A percentile compares a stretch with the other conserved stretches of the same genome.
Conservation (phyloP, 139 green algal species). For the Mesotaenium endlicherianum region DNA sequence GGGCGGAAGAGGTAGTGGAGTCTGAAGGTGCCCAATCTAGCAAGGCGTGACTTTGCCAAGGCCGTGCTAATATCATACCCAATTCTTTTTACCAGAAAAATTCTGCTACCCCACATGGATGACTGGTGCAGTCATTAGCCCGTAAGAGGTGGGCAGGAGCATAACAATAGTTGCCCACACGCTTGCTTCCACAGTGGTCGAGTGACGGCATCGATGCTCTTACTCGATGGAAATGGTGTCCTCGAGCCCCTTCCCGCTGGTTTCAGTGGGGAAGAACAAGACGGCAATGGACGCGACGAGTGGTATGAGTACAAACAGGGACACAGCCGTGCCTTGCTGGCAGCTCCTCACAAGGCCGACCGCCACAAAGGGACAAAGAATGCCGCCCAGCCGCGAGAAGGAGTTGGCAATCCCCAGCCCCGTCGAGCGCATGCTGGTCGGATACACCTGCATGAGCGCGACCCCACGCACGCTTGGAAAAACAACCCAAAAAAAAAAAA, state of each 20-base stretch:
- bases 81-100: too few species aligned
- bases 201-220: too few species aligned
- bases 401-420: slow-evolving; percentile 51
- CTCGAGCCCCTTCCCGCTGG: background rate
- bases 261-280: slow-evolving; percentile 30
- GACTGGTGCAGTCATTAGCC: too few species aligned
- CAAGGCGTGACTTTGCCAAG: too few species aligned
- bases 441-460: slow-evolving; percentile 63
- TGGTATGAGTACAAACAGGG: slow-evolving; percentile 19
- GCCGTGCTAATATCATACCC: too few species aligned
- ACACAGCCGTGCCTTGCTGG: slow-evolving; percentile 3
- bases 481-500: slow-evolving; percentile 27
- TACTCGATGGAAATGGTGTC: background rate
- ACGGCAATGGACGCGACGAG: slow-evolving; percentile 20
- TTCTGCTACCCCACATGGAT: too few species aligned
- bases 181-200: too few species aligned
- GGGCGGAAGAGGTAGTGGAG: too few species aligned
- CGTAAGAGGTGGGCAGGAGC: too few species aligned
- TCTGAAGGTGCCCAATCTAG: too few species aligned
- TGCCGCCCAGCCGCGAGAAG: slow-evolving; percentile 44
- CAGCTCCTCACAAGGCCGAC: slow-evolving; percentile 42
- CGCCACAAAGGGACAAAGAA: slow-evolving; percentile 52
- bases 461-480: too few species aligned
- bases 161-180: too few species aligned
- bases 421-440: slow-evolving; percentile 63